These are phyloP conservation scores for Penicillium sp. DNA, from an alignment of 2,329 filamentous ascomycete species.

Conservation along the genomic window DNA sequence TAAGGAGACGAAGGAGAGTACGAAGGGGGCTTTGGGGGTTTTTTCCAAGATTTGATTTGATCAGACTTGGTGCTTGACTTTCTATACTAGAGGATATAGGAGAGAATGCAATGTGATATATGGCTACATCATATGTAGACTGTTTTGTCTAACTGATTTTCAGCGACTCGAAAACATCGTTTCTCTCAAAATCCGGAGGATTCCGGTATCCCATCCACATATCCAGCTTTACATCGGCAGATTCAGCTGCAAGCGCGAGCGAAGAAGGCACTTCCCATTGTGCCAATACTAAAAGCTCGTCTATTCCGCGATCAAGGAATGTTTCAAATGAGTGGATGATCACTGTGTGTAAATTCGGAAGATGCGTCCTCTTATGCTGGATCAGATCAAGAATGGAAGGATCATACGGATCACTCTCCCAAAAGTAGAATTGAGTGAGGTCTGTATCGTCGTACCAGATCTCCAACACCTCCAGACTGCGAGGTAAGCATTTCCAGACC, in stretches of 20 bases:
- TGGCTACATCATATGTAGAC: not conserved
- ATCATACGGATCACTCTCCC: not conserved
- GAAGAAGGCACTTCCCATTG: slow-evolving; percentile 2
- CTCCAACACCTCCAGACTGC: slow-evolving; percentile 11
- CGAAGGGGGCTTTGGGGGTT: slow-evolving; percentile 65
- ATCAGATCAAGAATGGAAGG: slow-evolving; percentile 5
- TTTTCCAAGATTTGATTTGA: slow-evolving; percentile 59
- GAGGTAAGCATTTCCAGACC: slow-evolving; percentile 9
- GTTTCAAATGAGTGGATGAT: not conserved
- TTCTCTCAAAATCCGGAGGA: not conserved
- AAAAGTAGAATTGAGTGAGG: not conserved
- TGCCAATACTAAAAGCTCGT: not conserved
- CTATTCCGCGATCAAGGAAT: not conserved
- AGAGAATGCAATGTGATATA: not conserved
- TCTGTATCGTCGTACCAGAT: slow-evolving; percentile 11
- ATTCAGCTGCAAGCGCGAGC: slow-evolving; percentile 2
- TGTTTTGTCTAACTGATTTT: not conserved
- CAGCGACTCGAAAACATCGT: slow-evolving; percentile 1
- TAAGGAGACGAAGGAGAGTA: slow-evolving; percentile 71
- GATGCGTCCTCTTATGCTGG: slow-evolving; percentile 5
- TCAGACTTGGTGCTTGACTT: too few relatives aligned
- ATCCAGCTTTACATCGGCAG: slow-evolving; percentile 3
- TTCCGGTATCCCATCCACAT: slow-evolving; percentile 5
- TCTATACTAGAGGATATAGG: not conserved
- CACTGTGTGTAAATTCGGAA: slow-evolving; percentile 7